Evolutionary conservation across 768 basidiomycete species (phyloP).

Genomic region (Candolleomyces aberdarensis): DNA sequence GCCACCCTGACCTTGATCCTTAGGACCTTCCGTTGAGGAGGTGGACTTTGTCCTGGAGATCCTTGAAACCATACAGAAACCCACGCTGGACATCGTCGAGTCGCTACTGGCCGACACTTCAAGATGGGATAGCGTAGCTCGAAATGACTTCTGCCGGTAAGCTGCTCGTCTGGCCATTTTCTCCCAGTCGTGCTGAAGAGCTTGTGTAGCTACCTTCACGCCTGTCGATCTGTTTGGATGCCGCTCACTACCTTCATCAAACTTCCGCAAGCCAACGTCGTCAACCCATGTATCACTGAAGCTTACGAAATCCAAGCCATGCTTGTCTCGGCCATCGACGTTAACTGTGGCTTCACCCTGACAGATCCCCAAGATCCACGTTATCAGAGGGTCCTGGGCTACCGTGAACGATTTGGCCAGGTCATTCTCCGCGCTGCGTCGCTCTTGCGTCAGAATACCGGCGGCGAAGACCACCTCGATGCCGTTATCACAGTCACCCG

Average conservation of each 20-base stretch:
- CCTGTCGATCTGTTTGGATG: constrained; percentile 71
- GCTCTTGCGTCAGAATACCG: constrained; percentile 56
- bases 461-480: constrained; percentile 83
- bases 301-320: constrained; percentile 70
- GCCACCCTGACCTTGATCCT: constrained; percentile 7
- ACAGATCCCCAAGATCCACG: constrained; percentile 71
- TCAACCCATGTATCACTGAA: constrained; percentile 53
- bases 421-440: constrained; percentile 66
- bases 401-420: constrained; percentile 64
- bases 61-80: constrained; percentile 63
- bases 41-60: constrained; percentile 79
- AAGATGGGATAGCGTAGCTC: constrained; percentile 61
- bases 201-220: constrained; percentile 53
- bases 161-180: constrained; percentile 10
- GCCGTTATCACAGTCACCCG: constrained; percentile 71
- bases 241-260: constrained; percentile 72
- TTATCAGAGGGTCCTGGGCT: constrained; percentile 58
- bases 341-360: constrained; percentile 73
- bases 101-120: constrained; percentile 49
- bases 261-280: constrained; percentile 53
- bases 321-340: constrained; percentile 59
- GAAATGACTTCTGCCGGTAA: constrained; percentile 85
- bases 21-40: constrained; percentile 66
- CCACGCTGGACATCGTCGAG: constrained; percentile 67
- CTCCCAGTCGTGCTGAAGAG: background rate